These are phyloP conservation scores for Peniophora sp. DNA, from an alignment of 1,284 basidiomycete species.

Conservation along the genomic window DNA sequence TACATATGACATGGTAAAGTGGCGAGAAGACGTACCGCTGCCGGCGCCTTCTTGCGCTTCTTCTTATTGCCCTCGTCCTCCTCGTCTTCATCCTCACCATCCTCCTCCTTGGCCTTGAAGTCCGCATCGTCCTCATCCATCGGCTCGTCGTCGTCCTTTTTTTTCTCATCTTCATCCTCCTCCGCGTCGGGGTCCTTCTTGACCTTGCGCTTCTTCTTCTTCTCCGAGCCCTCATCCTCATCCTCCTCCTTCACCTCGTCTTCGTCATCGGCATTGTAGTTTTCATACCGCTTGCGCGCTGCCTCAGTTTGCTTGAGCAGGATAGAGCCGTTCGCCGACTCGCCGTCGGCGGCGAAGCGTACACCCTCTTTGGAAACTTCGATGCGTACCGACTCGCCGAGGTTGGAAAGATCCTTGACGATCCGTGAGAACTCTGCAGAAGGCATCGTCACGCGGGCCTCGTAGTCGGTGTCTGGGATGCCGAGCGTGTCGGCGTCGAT, in stretches of 20 bases:
- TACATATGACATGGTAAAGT: no score
- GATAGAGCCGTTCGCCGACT: slow-evolving; percentile 88
- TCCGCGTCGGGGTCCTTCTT: slow-evolving; percentile 33
- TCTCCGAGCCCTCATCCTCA: slow-evolving; percentile 32
- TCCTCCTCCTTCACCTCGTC: slow-evolving; percentile 33
- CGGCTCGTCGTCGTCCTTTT: slow-evolving; percentile 34
- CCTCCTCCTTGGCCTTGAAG: slow-evolving; percentile 36
- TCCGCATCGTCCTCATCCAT: slow-evolving; percentile 28
- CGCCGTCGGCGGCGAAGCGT: slow-evolving; percentile 89
- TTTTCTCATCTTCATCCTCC: slow-evolving; percentile 25
- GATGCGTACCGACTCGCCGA: slow-evolving; percentile 94
- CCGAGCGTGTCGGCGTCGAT: slow-evolving; percentile 95
- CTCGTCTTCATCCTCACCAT: slow-evolving; percentile 44
- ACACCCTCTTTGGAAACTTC: slow-evolving; percentile 97
- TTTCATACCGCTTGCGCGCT: slow-evolving; percentile 33
- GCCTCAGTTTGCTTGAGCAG: slow-evolving; percentile 69
- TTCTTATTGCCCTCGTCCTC: slow-evolving; percentile 26
- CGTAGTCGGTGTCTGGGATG: slow-evolving; percentile 98
- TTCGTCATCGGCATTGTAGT: slow-evolving; percentile 39
- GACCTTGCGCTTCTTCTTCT: slow-evolving; percentile 38
- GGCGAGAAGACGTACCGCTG: slow-evolving; percentile 46
- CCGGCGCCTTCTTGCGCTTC: slow-evolving; percentile 58
- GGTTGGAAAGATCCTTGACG: slow-evolving; percentile 85
- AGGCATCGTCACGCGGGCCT: slow-evolving; percentile 87
- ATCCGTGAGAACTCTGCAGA: slow-evolving; percentile 88